Evolutionary conservation across 768 basidiomycete species (phyloP).

Genomic region (Paxillus involutus): DNA sequence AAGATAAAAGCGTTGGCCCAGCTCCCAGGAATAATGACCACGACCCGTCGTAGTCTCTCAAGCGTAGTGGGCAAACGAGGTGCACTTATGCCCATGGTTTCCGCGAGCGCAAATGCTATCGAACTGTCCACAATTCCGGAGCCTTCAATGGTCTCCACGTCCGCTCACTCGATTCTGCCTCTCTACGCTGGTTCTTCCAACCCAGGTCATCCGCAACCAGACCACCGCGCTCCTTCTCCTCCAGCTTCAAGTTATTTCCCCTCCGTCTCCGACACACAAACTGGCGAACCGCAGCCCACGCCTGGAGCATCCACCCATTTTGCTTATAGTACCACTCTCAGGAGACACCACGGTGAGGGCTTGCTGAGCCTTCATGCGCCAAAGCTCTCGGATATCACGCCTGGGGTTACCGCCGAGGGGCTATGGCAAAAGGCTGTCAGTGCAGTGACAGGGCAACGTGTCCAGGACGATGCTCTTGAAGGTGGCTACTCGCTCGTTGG

Average conservation of each 20-base stretch:
- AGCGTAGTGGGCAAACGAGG: slow-evolving; percentile 18
- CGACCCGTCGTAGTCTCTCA: slow-evolving; percentile 23
- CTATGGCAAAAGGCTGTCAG: slow-evolving; percentile 46
- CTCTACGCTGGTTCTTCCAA: slow-evolving; percentile 12
- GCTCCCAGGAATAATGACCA: slow-evolving; percentile 22
- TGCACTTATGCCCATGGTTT: slow-evolving; percentile 8
- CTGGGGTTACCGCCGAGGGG: slow-evolving; percentile 46
- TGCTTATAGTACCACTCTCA: slow-evolving; percentile 78
- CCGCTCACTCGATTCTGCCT: slow-evolving; percentile 19
- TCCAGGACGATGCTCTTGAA: slow-evolving; percentile 31
- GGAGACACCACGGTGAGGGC: slow-evolving; percentile 61
- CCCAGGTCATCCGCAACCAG: slow-evolving; percentile 10
- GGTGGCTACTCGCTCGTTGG: slow-evolving; percentile 37
- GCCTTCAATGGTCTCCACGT: slow-evolving; percentile 20
- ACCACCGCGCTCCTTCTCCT: slow-evolving; percentile 50
- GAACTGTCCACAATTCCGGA: slow-evolving; percentile 17
- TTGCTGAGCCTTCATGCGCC: slow-evolving; percentile 47
- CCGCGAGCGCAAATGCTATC: slow-evolving; percentile 2
- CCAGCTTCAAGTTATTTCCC: slow-evolving; percentile 84
- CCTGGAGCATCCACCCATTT: slow-evolving; percentile 73
- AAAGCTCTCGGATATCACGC: slow-evolving; percentile 29
- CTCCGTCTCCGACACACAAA: slow-evolving; percentile 48
- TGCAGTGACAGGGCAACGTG: slow-evolving; percentile 29
- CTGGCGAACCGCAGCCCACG: slow-evolving; percentile 52
- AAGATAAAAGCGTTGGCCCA: neutral